A percentile compares a stretch with the other conserved stretches of the same genome.
Conservation (phyloP, 2,329 filamentous ascomycete genomes). For the Cladorrhinum sp. region DNA sequence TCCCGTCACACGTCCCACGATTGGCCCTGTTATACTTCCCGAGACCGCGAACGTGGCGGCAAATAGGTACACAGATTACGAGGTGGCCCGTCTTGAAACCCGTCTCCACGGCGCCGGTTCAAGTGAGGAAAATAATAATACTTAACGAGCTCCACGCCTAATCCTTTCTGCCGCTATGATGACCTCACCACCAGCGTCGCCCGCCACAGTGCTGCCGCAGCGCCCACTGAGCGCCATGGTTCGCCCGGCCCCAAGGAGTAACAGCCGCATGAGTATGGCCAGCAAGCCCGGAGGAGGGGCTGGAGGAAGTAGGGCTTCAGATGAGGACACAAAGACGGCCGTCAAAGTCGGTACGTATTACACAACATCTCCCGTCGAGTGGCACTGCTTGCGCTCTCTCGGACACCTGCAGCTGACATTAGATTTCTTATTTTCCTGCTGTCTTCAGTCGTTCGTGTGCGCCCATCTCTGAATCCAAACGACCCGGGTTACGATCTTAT, state of each 20-base stretch:
- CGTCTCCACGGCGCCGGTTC: constrained; percentile 11
- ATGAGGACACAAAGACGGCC: constrained; percentile 85
- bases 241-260: constrained; percentile 68
- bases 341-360: constrained; percentile 83
- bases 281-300: constrained; percentile 71
- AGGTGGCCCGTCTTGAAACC: constrained; percentile 10
- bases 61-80: constrained; percentile 7
- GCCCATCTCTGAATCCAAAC: constrained; percentile 75
- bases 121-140: constrained; percentile 1
- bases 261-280: constrained; percentile 80
- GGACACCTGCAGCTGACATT: constrained; percentile 19
- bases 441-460: constrained; percentile 77
- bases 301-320: constrained; percentile 76
- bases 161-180: constrained; percentile 21
- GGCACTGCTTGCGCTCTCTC: constrained; percentile 10
- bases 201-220: constrained; percentile 48
- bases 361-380: constrained; percentile 12
- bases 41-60: constrained; percentile 1
- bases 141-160: constrained; percentile 21
- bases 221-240: constrained; percentile 81
- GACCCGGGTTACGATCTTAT: constrained; percentile 95
- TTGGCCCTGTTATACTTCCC: constrained; percentile 14
- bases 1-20: constrained; percentile 13
- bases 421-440: neutral
- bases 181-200: constrained; percentile 66